Base-by-base conservation (phyloP, 2,329 filamentous ascomycete species). In the Xenoacremonium recifei region DNA sequence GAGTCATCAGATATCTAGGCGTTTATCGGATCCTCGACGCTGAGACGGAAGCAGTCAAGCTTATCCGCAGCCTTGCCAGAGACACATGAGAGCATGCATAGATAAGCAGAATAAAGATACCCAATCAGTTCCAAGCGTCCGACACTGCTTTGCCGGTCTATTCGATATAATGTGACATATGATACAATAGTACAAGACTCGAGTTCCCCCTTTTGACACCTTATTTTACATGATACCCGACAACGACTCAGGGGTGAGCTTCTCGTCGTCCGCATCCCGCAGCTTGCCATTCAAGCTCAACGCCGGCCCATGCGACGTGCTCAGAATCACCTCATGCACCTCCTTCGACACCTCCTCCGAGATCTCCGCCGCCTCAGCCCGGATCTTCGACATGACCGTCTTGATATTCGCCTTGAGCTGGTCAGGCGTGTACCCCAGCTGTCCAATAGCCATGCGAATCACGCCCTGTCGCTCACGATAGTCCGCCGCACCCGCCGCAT, bases 401-500 rank as follows among this genome's bases (percentile, higher is more conserved):
- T 84, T 86, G 64, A 99, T 77, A 63, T 99, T 99, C 51, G 81
- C 81, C 61, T 85, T 80, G 69, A 99, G 69, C 76, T 93, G 82
- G 57, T 93, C 84, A 3, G 93, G 90, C 6, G 89, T 88, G 69
- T 95, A 95, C 2, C 81, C 86, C 61, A 99, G 68, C 69, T 96
- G 90, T 5, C 92, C 93, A 48, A 99, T 80, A n/a, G 90, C 85
- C 75, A 97, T 80, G 45, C 91, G 78, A 41, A 99, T 80, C 21
- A 93, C 88, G 13, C 90, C 93, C 52, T 84, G 68, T 53, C 85
- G 79, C 72, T 99, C 93, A 61, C 89, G 82, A 70, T 96, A 99
- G 54, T 91, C 83, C 39, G 84, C 87, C 40, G 84, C 89, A 48
- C 92, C 90, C 12, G 89, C 82, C 67, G 96, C 82, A 53, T 92